Percentiles rank a stretch among this genome's conserved stretches.
phyloP scores from a whole-genome alignment of 345 rosid species.

The Sisymbrium altissimum region DNA sequence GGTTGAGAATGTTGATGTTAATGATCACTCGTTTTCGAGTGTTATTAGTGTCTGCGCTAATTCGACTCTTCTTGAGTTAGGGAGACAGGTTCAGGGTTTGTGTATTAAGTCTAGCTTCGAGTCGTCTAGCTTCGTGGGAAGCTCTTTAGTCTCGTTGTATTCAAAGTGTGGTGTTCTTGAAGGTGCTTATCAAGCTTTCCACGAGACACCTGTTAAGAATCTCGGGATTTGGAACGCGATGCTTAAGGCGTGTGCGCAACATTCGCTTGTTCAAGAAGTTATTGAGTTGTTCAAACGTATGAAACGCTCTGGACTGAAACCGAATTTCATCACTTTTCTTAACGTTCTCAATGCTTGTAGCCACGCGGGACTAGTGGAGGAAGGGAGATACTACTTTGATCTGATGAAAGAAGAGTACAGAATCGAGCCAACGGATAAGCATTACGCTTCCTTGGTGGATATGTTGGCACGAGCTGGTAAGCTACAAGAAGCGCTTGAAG shows the following conservation, averaged over 20 bases:
- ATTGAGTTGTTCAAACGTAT: constrained; percentile 58
- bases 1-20: constrained; percentile 52
- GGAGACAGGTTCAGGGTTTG: constrained; percentile 80
- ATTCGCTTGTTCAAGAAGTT: constrained; percentile 45
- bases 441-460: constrained; percentile 84
- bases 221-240: constrained; percentile 90
- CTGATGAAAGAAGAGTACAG: constrained; percentile 60
- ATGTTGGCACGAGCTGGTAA: constrained; percentile 81
- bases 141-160: constrained; percentile 76
- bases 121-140: constrained; percentile 68
- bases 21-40: constrained; percentile 81
- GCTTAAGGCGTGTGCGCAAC: constrained; percentile 84
- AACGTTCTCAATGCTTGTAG: constrained; percentile 83
- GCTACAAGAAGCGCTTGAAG: constrained; percentile 58
- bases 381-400: constrained; percentile 63
- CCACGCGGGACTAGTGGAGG: constrained; percentile 69
- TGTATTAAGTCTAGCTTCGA: constrained; percentile 71
- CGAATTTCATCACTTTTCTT: constrained; percentile 80
- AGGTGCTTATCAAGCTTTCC: constrained; percentile 56
- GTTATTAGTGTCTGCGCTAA: constrained; percentile 71
- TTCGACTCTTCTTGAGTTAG: constrained; percentile 72
- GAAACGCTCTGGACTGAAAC: constrained; percentile 53
- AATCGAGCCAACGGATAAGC: constrained; percentile 70
- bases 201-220: constrained; percentile 53
- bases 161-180: constrained; percentile 72